phyloP scores from a whole-genome alignment of 345 rosid genomes.

The Hibiscus trionum region DNA sequence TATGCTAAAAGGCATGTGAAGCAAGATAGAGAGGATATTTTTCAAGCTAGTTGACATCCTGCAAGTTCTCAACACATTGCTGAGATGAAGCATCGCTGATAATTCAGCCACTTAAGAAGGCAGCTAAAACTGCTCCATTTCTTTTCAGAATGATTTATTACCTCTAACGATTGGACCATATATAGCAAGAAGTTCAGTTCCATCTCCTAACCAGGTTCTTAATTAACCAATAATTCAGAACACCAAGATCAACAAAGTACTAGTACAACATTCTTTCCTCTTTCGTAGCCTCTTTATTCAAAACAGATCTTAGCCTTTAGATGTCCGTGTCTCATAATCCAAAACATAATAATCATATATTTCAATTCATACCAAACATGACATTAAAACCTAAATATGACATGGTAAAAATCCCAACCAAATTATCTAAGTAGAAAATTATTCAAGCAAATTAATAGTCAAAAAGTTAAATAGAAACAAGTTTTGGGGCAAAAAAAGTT shows the following conservation, averaged over 20 bases:
- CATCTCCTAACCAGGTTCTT: neutral
- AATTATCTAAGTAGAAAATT: neutral
- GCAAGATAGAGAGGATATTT: neutral
- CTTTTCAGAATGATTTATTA: neutral
- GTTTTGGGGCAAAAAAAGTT: too few species aligned
- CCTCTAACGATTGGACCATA: neutral
- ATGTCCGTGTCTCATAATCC: neutral
- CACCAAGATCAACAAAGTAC: neutral
- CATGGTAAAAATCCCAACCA: neutral
- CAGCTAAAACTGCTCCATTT: neutral
- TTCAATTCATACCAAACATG: neutral
- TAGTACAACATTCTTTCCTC: neutral
- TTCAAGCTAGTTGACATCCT: neutral
- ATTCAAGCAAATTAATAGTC: neutral
- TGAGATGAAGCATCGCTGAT: neutral
- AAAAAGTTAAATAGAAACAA: neutral
- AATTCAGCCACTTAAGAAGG: neutral
- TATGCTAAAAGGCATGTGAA: neutral
- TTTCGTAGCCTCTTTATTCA: too few species aligned
- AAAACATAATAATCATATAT: neutral
- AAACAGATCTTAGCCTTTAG: neutral
- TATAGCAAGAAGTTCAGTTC: neutral
- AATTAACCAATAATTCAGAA: neutral
- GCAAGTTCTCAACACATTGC: slow-evolving; percentile 2
- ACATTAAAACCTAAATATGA: neutral